Evolutionary conservation across 108 stramenopile species (phyloP), one percentile per base, ranked within the genome.

Genomic region (Seminavis robusta): DNA sequence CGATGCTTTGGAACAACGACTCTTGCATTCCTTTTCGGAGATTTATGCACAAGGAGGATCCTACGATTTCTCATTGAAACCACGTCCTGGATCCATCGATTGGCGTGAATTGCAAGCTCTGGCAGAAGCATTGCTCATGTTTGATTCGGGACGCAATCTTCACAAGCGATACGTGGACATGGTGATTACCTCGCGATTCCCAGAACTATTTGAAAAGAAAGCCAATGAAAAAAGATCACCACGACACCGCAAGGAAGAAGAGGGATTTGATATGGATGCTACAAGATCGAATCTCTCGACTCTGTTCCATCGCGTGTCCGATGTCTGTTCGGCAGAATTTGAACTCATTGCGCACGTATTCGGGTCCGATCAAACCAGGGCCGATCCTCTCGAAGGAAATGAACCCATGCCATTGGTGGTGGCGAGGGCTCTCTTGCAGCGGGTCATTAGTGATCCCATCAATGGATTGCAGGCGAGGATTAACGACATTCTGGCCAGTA

Each of bases 261-360:
- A 69, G 16, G 73, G 84, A 4, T 71, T 83, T 32, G 82, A 86
- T 52, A 76, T 85, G 69, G 90, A 92, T 52, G 53, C 60, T 15
- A 87, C 84, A 31, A 49, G 86, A 29, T 76, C 65, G 40, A 73
- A 83, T 59, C 62, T 92, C 4, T 80, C 85, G n/a, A 79, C 53
- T 52, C 75, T 92, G 25, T 92, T 88, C 51, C 86, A 92, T 68
- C 76, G 84, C 1, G 84, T 88, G 20, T 76, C 73, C 33, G 90
- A 92, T 52, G 90, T 88, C 8, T 92, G 86, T 48, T 85, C 70
- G 36, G 79, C 78, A 33, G 90, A 92, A 60, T 92, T 92, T 58
- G 74, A 87, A 62, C 71, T 88, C 28, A 92, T 92, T 57, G 83
- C 83, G 3, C 73, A 86, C 54, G 84, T 86, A 1, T 92, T 92